These are phyloP conservation scores for Fusarium oligoseptatum DNA, from an alignment of 2,329 filamentous ascomycete species.

Conservation along the genomic window DNA sequence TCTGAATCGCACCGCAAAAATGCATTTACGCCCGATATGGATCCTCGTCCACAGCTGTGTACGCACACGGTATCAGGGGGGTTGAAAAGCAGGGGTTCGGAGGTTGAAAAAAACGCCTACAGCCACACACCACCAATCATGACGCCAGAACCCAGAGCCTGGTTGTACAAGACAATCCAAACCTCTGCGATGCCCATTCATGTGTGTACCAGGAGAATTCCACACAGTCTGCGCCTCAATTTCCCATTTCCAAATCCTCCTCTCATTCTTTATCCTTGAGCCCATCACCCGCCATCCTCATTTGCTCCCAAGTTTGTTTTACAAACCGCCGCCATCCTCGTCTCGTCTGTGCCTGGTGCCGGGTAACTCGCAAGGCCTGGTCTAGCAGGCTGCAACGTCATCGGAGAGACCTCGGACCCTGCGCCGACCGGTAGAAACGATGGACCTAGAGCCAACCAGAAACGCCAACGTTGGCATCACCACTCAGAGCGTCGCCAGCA, in stretches of 20 bases:
- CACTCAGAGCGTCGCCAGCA: slow-evolving; percentile 23
- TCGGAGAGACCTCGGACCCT: slow-evolving; percentile 15
- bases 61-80: slow-evolving; percentile 18
- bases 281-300: slow-evolving; percentile 8
- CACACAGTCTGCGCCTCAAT: slow-evolving; percentile 14
- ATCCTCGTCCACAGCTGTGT: not conserved
- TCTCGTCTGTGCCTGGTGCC: slow-evolving; percentile 14
- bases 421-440: slow-evolving; percentile 13
- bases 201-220: not conserved
- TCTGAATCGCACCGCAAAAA: not conserved
- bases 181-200: slow-evolving; percentile 9
- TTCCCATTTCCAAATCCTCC: slow-evolving; percentile 8
- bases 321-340: slow-evolving; percentile 19
- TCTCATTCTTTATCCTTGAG: slow-evolving; percentile 13
- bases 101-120: slow-evolving; percentile 23
- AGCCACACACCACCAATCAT: slow-evolving; percentile 38
- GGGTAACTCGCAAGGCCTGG: slow-evolving; percentile 28
- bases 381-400: slow-evolving; percentile 28
- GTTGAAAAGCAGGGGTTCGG: slow-evolving; percentile 33
- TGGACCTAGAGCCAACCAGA: slow-evolving; percentile 11
- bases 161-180: slow-evolving; percentile 28
- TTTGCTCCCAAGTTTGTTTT: slow-evolving; percentile 14
- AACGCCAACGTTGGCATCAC: slow-evolving; percentile 5
- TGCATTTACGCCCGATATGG: slow-evolving; percentile 3
- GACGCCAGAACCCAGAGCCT: slow-evolving; percentile 22